Conservation (phyloP, 345 rosid species). For the Psidium friedrichsthalianum region DNA sequence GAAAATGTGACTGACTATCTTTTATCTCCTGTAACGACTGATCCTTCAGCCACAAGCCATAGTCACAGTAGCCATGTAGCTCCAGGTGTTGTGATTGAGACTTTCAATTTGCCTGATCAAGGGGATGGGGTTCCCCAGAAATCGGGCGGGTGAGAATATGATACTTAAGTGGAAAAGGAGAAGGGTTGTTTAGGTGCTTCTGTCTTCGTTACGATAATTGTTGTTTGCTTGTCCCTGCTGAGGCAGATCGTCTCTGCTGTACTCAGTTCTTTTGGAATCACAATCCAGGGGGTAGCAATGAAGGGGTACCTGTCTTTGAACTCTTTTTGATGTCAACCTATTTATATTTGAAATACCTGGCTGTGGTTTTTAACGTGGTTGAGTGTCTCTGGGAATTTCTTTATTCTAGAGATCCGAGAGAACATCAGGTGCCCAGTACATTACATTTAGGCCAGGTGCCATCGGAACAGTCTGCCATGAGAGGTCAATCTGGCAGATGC, state of each 20-base stretch:
- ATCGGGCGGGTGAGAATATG: slow-evolving; percentile 42
- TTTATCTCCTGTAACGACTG: slow-evolving; percentile 15
- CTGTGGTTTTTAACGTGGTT: background rate
- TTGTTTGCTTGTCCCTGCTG: background rate
- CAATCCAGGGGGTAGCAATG: slow-evolving; percentile 33
- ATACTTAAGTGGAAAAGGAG: background rate
- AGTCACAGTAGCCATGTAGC: slow-evolving; percentile 16
- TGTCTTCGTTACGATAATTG: background rate
- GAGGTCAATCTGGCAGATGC: slow-evolving; percentile 30
- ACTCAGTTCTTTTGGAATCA: slow-evolving; percentile 60
- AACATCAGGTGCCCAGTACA: slow-evolving; percentile 20
- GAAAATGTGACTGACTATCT: background rate
- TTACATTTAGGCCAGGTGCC: slow-evolving; percentile 21
- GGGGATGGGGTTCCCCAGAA: slow-evolving; percentile 71
- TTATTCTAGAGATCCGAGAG: slow-evolving; percentile 35
- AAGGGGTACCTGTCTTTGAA: slow-evolving; percentile 32
- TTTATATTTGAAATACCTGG: background rate
- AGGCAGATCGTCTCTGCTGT: slow-evolving; percentile 64
- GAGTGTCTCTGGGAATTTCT: background rate
- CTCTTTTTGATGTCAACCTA: background rate
- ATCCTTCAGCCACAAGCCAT: slow-evolving; percentile 28
- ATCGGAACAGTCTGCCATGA: slow-evolving; percentile 27
- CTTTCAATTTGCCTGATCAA: slow-evolving; percentile 54
- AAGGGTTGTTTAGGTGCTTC: background rate
- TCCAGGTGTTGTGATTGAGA: slow-evolving; percentile 56